Conservation (phyloP, 1,139 yeast genomes). For the Diutina ranongensis region DNA sequence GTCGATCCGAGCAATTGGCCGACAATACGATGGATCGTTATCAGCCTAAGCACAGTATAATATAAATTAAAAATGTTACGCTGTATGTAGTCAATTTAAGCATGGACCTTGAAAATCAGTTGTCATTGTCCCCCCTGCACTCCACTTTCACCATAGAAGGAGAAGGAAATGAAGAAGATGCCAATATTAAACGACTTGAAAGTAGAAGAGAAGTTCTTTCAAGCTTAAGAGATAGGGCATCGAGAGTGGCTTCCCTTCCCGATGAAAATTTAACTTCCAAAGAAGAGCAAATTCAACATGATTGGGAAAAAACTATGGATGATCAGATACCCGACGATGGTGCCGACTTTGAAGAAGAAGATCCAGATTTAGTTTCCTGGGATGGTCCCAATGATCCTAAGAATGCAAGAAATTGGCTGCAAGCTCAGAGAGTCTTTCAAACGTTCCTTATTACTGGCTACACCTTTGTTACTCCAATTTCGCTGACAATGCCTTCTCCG, state of each 20-base stretch:
- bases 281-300: constrained; percentile 1
- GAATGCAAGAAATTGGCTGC: constrained; percentile 54
- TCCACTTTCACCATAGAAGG: no score
- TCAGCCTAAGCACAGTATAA: no score
- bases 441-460: constrained; percentile 40
- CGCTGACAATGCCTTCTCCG: constrained; percentile 50
- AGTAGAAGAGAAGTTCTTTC: constrained; percentile 28
- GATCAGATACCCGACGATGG: no score
- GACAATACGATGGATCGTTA: no score
- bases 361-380: constrained; percentile 59
- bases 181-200: no score
- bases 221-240: constrained; percentile 20
- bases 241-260: constrained; percentile 8
- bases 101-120: no score
- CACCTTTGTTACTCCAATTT: constrained; percentile 46
- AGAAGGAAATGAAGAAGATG: no score
- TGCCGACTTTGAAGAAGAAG: constrained; percentile 34
- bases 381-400: constrained; percentile 49
- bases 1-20: no score
- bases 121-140: no score
- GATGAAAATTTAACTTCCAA: constrained; percentile 6
- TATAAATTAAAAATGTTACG: no score
- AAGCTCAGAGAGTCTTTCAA: constrained; percentile 25
- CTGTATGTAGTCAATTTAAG: no score
- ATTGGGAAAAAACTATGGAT: neutral